These are phyloP conservation scores for Elsinoe batatas DNA, from an alignment of 2,329 filamentous ascomycete species.

Conservation along the genomic window DNA sequence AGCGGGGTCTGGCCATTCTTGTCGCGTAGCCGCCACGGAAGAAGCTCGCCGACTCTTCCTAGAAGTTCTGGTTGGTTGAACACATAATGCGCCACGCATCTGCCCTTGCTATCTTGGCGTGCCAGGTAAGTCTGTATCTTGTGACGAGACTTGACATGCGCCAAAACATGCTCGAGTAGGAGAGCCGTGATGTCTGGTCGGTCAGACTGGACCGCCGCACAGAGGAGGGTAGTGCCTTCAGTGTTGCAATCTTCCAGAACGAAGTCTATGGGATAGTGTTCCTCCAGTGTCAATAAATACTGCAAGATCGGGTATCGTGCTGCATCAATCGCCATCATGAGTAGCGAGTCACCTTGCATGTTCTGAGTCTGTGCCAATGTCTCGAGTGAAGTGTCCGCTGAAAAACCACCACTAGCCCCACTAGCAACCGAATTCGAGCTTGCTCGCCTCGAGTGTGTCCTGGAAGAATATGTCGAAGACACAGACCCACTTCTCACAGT, in stretches of 20 bases:
- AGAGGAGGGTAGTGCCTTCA: conserved; percentile 80
- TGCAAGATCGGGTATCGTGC: conserved; percentile 60
- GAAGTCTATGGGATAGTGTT: conserved; percentile 61
- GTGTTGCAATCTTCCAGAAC: conserved; percentile 79
- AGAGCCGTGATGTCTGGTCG: conserved; percentile 64
- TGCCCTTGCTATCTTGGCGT: conserved; percentile 70
- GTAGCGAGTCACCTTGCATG: conserved; percentile 65
- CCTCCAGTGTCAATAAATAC: conserved; percentile 68
- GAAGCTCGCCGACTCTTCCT: conserved; percentile 58
- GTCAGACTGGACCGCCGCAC: conserved; percentile 79
- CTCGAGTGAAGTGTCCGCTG: conserved; percentile 79
- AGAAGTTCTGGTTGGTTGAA: conserved; percentile 85
- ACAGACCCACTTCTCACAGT: conserved; percentile 71
- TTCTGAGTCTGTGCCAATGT: conserved; percentile 63
- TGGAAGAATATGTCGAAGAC: conserved; percentile 64
- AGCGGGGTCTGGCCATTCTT: conserved; percentile 97
- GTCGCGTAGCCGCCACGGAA: conserved; percentile 85
- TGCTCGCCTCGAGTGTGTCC: conserved; percentile 63
- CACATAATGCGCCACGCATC: conserved; percentile 89
- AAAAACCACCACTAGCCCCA: conserved; percentile 43
- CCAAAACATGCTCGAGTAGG: conserved; percentile 60
- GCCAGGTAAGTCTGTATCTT: conserved; percentile 59
- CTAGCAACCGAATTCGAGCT: conserved; percentile 67
- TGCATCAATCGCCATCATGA: conserved; percentile 46
- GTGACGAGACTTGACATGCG: conserved; percentile 42